Evolutionary conservation across 192 early-diverging fungal species (phyloP), one percentile per base, ranked within the genome.

Genomic region (Coemansia pectinata): DNA sequence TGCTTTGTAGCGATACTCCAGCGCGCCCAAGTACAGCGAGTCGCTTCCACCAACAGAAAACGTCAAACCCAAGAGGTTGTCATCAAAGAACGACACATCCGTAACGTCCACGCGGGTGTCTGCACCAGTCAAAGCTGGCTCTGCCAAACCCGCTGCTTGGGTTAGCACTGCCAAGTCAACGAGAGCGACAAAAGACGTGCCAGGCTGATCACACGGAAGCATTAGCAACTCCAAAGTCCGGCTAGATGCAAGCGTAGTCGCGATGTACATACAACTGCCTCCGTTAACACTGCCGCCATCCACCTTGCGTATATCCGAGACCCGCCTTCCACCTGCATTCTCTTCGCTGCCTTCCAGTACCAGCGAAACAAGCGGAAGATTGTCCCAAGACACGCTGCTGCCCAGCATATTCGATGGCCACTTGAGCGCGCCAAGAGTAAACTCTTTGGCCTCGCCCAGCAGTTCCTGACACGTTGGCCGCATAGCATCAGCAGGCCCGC

Each of bases 371-470:
- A 23, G 40, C 4, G 63, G 66, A 11, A 39, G 44, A 9, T 39
- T 1, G n/a, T 55, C 55, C 78, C 78, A 80, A 12, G 58, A 14
- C 1, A 75, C 62, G 27, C 73, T 52, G 33, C 60, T 44, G 9
- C 78, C 78, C 58, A 80, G 66, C 27, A 63, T 67, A 50, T n/a
- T 45, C 3, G 78, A 74, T 33, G 78, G 78, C 78, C 78, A 80
- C 33, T 67, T 61, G 33, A 80, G 39, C 25, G 73, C 69, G 14
- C 45, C 53, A 7, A 67, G 41, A 9, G 70, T 48, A 34, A 74
- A 34, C 7, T 39, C 2, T 17, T 71, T 71, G 4, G 58, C 70
- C 50, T 61, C 60, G 44, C 60, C 44, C 14, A 62, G 23, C 40
- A 71, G 4, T 10, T 34, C 59, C 21, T 29, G 31, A n/a, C 64